These are phyloP conservation scores for Leccinum cinnamomeum DNA, from an alignment of 1,284 basidiomycete genomes.

Conservation along the genomic window DNA sequence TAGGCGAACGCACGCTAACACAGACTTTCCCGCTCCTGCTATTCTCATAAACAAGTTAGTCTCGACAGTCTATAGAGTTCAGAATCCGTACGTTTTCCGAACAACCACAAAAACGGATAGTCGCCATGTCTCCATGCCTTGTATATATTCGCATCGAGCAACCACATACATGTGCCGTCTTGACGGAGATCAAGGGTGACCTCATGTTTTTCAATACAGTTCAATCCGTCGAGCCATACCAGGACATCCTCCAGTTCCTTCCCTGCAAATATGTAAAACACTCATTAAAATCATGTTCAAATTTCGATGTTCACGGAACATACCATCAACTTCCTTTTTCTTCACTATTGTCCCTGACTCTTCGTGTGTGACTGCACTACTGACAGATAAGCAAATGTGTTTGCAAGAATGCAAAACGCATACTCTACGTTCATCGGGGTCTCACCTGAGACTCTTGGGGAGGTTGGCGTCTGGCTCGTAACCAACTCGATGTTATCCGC, in stretches of 20 bases:
- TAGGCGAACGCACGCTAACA: not conserved
- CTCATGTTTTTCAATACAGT: conserved; percentile 4
- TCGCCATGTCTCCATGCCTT: not conserved
- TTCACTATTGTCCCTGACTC: too few species aligned
- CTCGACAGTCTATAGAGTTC: not conserved
- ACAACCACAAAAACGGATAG: not conserved
- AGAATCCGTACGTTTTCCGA: not conserved
- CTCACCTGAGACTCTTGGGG: not conserved
- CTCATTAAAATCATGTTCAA: not conserved
- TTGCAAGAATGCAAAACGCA: not conserved
- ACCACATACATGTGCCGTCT: not conserved
- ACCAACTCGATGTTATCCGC: not conserved
- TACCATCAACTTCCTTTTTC: not conserved
- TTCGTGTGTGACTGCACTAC: not conserved
- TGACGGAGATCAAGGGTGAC: not conserved
- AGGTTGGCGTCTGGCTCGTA: not conserved
- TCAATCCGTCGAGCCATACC: conserved; percentile 5
- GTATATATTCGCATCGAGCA: not conserved
- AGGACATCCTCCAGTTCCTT: not conserved
- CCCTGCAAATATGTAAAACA: not conserved
- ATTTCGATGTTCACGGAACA: not conserved
- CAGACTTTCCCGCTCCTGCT: not conserved
- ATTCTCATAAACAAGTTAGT: not conserved
- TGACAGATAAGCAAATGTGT: not conserved
- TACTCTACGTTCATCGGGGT: not conserved